Base-by-base conservation (phyloP, 495 filamentous ascomycete species). In the Lophiotrema nucula region DNA sequence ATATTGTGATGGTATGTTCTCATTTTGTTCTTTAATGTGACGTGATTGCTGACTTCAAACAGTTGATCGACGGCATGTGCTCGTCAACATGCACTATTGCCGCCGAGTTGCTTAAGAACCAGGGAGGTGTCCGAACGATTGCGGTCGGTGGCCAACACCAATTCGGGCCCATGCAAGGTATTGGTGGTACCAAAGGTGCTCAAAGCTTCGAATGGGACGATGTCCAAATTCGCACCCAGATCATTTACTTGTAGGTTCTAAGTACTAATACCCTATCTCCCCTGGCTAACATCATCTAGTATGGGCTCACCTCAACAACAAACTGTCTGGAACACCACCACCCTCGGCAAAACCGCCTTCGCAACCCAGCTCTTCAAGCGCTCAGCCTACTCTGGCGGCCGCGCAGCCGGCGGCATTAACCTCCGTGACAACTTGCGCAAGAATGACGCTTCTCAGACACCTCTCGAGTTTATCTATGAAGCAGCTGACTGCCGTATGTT, bases 401-500 rank as follows among this genome's bases (percentile, higher is more conserved):
- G 47, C n/a, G 26, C 47, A 1, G 39, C 48, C 0, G 55, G 54
- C 43, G 51, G 51, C 12, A 58, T 65, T 23, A 65, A 65, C 48
- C 43, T 60, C 1, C 49, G 43, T 19, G 62, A 65, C 28, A 57
- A 56, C 24, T 12, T 65, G 4, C 62, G 57, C 19, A 33, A 45
- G 8, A 37, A 47, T 11, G 62, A 65, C 37, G 25, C 50, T 2
- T 50, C 51, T 11, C 28, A 65, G 24, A 60, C 58, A 11, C 62
- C 64, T 6, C 54, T 63, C n/a, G 53, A 66, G 31, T 66, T 66
- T 28, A 55, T 58, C 19, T 66, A 66, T 37, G 64, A 62, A 31
- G 64, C 64, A 6, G 64, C 64, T 13, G 64, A 66, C 31, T 66
- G 64, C 37, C 33, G 49, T 18, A 49, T 66, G 38, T 66, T 44